Percentiles rank a stretch among this genome's conserved stretches.
Evolutionary conservation across 2,329 filamentous ascomycete species (phyloP).

Genomic region (Atkinsonella texensis): DNA sequence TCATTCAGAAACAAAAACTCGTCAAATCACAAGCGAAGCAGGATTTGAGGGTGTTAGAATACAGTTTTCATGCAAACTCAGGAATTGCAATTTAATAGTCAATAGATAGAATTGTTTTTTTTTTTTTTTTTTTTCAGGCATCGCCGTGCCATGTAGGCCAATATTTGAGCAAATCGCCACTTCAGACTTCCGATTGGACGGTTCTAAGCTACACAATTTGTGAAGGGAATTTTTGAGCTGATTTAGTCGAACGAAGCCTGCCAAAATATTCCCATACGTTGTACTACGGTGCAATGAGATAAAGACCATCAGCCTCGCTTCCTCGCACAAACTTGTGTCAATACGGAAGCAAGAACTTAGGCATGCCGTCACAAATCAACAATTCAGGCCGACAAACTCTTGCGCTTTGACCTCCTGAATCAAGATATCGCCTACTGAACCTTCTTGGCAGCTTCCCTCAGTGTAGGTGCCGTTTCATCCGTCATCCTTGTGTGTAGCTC

Average conservation of each 20-base stretch:
- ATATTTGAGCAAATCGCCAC: not conserved
- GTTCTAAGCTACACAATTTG: not conserved
- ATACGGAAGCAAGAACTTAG: not conserved
- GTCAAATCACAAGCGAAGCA: no score
- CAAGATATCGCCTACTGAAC: slow-evolving; percentile 15
- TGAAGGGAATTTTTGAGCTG: not conserved
- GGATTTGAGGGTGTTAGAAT: no score
- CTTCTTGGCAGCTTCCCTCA: slow-evolving; percentile 37
- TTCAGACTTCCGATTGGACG: not conserved
- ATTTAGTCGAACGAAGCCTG: not conserved
- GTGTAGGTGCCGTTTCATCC: slow-evolving; percentile 35
- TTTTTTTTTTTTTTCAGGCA: no score
- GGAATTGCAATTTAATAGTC: no score
- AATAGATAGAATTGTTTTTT: no score
- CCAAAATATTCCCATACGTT: not conserved
- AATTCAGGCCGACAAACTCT: not conserved
- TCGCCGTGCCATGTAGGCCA: no score
- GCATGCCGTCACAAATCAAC: not conserved
- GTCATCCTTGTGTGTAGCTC: slow-evolving; percentile 36
- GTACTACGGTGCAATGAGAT: not conserved
- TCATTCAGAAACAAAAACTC: no score
- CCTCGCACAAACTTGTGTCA: not conserved
- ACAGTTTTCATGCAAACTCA: no score
- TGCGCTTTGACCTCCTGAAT: not conserved
- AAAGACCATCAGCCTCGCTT: not conserved